Base-by-base conservation (phyloP, 1,284 basidiomycete genomes). In the Singerocomus inundabilis region DNA sequence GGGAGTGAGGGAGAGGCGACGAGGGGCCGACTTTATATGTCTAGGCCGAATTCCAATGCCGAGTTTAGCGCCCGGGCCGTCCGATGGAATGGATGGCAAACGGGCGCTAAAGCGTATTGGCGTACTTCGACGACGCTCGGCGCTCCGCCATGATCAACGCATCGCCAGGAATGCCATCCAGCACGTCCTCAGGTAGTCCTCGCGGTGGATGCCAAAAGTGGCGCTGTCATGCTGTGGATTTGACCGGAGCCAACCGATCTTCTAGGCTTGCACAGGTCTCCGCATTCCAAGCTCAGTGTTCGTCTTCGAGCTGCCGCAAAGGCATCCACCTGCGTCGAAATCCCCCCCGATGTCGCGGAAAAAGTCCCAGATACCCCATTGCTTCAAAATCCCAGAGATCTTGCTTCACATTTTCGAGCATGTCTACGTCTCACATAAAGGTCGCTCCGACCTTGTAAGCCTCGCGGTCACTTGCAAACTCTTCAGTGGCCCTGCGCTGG, bases 361-460 rank as follows among this genome's bases (percentile, higher is more conserved):
- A 31, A 30, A 21, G 1, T 11, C 25, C 18, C 31, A 33, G 36
- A 15, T 57, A 6, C 41, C 38, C 3, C 57, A 39, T 29, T 62
- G 57, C 36, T 44, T 59, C 10, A 52, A 62, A 32, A 51, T 62
- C 16, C 55, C 60, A 5, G 57, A 60, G 8, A 58, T 62, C 31
- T 11, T 62, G 31, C 33, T 47, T 3, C 51, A 60, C 9, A 41
- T 59, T 5, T 51, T 60, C 28, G 60, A 62, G 13, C 50, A 51
- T 11, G 50, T 60, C 44, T 60, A 48, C 33, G 6, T 49, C 8
- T 46, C 53, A 2, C 0, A 28, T 1, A 36, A 46, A 7, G 60
- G 57, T 9, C 57, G 44, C 21, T 11, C 45, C 2, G 59, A 58
- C 35, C 48, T 60, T 25, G 39, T 45, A 5, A 42, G 13, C 4